Percentiles rank a stretch among this genome's conserved stretches.
These are phyloP conservation scores for Lycium barbarum DNA, from an alignment of 257 asterid species.

Conservation along the genomic window DNA sequence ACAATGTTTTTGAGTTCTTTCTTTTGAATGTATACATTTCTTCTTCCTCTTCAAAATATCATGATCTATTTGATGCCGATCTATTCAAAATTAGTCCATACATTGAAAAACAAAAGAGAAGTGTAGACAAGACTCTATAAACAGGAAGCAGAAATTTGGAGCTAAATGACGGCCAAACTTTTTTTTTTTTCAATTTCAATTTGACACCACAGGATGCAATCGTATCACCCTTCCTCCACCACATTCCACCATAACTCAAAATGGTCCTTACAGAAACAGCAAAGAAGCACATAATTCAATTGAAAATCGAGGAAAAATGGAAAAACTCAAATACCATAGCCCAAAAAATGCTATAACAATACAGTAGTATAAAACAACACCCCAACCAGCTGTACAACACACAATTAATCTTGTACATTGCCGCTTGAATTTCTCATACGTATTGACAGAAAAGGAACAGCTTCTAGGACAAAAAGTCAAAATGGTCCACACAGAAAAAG, in stretches of 20 bases:
- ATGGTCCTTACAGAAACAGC: background rate
- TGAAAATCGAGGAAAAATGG: background rate
- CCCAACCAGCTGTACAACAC: background rate
- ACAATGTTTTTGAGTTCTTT: background rate
- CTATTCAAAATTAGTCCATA: background rate
- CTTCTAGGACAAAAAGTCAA: background rate
- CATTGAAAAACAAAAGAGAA: background rate
- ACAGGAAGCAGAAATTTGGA: background rate
- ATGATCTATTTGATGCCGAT: background rate
- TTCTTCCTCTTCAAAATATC: constrained; percentile 8
- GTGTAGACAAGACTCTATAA: background rate
- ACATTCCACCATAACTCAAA: background rate
- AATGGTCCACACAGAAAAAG: background rate
- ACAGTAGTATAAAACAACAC: background rate
- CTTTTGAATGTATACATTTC: background rate
- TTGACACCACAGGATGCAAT: constrained; percentile 10
- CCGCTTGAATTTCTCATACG: background rate
- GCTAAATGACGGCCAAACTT: background rate
- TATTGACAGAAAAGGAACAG: background rate
- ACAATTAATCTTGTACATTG: background rate
- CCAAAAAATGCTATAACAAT: background rate
- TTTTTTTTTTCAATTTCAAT: background rate
- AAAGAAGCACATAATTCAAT: background rate
- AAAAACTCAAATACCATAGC: background rate
- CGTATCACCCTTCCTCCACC: background rate